A percentile compares a stretch with the other conserved stretches of the same genome.
These are phyloP conservation scores for Petunia secreta DNA, from an alignment of 257 asterid genomes.

Conservation along the genomic window DNA sequence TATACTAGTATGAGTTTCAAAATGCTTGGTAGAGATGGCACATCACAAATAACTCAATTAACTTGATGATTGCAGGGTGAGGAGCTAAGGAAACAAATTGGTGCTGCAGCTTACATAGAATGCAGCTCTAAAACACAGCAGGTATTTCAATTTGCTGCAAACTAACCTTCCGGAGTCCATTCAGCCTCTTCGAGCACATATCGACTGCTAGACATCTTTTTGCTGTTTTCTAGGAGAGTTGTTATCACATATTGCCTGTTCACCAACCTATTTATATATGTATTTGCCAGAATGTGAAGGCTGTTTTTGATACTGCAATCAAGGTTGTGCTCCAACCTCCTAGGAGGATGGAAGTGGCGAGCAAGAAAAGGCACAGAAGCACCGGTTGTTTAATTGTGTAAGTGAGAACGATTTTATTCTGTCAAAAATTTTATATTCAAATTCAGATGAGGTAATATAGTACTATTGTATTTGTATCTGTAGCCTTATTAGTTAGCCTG, in stretches of 20 bases:
- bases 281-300: constrained; percentile 77
- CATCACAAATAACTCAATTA: not conserved
- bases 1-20: not conserved
- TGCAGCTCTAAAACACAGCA: constrained; percentile 99
- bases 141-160: constrained; percentile 41
- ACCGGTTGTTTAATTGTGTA: constrained; percentile 83
- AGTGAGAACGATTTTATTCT: constrained; percentile 33
- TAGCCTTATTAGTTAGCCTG: not conserved
- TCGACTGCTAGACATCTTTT: not conserved
- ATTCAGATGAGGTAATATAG: not conserved
- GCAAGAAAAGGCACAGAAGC: constrained; percentile 59
- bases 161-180: not conserved
- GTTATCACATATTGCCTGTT: not conserved
- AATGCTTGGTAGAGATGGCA: not conserved
- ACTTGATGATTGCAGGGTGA: constrained; percentile 62
- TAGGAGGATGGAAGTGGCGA: constrained; percentile 70
- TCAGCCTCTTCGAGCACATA: not conserved
- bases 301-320: constrained; percentile 90
- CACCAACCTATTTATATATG: not conserved
- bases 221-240: not conserved
- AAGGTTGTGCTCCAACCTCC: constrained; percentile 96
- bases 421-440: not conserved
- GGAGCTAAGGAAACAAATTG: constrained; percentile 93
- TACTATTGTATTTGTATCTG: no score
- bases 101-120: constrained; percentile 94